Percentiles rank a stretch among this genome's conserved stretches.
Evolutionary conservation across 208 protist genomes (phyloP).

Genomic region (Wallacemonas rigidus): DNA sequence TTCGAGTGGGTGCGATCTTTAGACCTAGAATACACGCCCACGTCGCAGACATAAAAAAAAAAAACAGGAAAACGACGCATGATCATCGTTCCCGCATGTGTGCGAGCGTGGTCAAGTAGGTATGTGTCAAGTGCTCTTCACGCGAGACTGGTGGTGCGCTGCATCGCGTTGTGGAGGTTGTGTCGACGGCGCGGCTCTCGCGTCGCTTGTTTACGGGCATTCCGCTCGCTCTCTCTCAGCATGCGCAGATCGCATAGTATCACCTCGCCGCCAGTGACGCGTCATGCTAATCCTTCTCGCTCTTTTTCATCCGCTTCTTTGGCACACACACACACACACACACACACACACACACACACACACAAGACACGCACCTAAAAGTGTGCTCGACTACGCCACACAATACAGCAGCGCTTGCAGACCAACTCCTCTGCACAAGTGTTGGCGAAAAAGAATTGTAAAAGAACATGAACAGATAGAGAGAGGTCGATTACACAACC

Average conservation of each 20-base stretch:
- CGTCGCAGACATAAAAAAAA: background rate
- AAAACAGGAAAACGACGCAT: background rate
- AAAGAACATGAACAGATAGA: background rate
- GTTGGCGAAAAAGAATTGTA: background rate
- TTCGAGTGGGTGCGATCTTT: background rate
- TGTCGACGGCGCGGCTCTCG: no score
- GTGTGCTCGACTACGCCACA: no score
- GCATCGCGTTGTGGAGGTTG: no score
- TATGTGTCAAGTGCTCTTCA: no score
- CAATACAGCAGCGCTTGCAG: no score
- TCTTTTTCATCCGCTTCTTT: constrained; percentile 10
- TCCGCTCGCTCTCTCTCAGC: background rate
- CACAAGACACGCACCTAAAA: background rate
- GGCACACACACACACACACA: background rate
- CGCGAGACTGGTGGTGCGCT: no score
- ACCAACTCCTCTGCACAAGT: no score
- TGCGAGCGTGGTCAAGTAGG: background rate
- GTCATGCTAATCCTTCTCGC: background rate
- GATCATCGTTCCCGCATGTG: background rate
- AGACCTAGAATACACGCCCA: background rate
- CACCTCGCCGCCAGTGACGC: no score
- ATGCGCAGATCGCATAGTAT: no score
- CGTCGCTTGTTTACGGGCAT: background rate
- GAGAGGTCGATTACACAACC: no score
- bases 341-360: background rate